phyloP scores from a whole-genome alignment of 2,329 filamentous ascomycete genomes.

The Aspergillus spinulosporus region DNA sequence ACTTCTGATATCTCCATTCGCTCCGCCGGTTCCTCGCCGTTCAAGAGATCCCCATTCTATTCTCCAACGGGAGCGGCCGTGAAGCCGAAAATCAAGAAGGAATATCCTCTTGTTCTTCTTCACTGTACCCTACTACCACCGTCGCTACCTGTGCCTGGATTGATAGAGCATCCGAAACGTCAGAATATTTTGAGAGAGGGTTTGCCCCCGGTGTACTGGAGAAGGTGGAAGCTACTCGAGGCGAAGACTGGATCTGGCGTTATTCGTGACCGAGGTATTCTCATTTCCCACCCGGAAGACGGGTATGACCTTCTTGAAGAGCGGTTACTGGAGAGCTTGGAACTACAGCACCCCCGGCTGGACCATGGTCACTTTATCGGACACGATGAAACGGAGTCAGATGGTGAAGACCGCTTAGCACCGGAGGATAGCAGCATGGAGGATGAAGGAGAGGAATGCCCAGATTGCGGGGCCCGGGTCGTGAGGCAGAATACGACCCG shows the following conservation, averaged over 20 bases:
- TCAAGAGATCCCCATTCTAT: constrained; percentile 38
- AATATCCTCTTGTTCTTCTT: constrained; percentile 60
- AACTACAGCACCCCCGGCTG: constrained; percentile 56
- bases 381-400: constrained; percentile 30
- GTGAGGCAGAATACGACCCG: constrained; percentile 49
- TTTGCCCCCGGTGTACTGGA: constrained; percentile 49
- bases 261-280: constrained; percentile 58
- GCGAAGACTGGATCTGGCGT: constrained; percentile 56
- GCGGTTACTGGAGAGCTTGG: constrained; percentile 60
- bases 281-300: constrained; percentile 64
- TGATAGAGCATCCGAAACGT: constrained; percentile 30
- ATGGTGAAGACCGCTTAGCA: constrained; percentile 29
- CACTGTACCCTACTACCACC: constrained; percentile 61
- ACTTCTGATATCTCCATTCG: constrained; percentile 33
- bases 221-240: constrained; percentile 53
- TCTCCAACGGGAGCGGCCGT: constrained; percentile 30
- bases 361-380: constrained; percentile 60
- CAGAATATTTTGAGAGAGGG: constrained; percentile 51
- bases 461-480: constrained; percentile 53
- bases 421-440: constrained; percentile 38
- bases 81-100: constrained; percentile 42
- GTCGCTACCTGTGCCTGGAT: constrained; percentile 49
- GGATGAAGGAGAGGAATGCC: constrained; percentile 47
- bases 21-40: constrained; percentile 34
- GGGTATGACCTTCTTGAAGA: constrained; percentile 65